A percentile compares a stretch with the other conserved stretches of the same genome.
These are phyloP conservation scores for Diaporthe batatas DNA, from an alignment of 2,329 filamentous ascomycete species.

Conservation along the genomic window DNA sequence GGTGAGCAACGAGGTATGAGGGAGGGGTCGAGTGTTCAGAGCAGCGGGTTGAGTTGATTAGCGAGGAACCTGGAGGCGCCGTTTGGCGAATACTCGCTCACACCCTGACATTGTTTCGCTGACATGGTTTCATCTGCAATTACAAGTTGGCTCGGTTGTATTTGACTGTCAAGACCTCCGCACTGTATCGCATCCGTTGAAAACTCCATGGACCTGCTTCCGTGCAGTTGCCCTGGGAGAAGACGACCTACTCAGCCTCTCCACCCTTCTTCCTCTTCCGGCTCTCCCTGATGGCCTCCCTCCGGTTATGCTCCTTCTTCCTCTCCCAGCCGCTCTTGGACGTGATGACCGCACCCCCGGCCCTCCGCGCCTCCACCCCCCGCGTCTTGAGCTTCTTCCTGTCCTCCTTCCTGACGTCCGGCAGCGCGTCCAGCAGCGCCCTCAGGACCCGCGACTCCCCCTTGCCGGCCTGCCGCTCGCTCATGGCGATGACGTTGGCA, in stretches of 20 bases:
- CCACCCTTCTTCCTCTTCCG: constrained; percentile 66
- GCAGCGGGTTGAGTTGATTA: not conserved
- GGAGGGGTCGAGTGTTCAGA: not conserved
- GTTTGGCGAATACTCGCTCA: not conserved
- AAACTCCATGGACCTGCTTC: too few species aligned
- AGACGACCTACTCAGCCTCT: not conserved
- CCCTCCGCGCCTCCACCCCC: constrained; percentile 80
- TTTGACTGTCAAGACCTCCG: not conserved
- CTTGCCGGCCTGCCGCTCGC: constrained; percentile 77
- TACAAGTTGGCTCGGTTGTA: not conserved
- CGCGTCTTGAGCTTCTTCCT: constrained; percentile 82
- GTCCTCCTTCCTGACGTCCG: constrained; percentile 85
- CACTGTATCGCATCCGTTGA: not conserved
- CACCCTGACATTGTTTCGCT: not conserved
- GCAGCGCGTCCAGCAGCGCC: constrained; percentile 91
- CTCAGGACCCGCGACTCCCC: constrained; percentile 75
- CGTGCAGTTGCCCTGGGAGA: too few species aligned
- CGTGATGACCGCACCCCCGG: constrained; percentile 74
- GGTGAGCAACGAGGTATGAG: too few species aligned
- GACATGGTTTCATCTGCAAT: not conserved
- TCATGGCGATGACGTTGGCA: constrained; percentile 89
- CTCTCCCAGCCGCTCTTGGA: constrained; percentile 84
- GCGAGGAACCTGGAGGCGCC: too few species aligned
- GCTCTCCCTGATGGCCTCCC: constrained; percentile 72
- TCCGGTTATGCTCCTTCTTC: constrained; percentile 75